These are phyloP conservation scores for Thuja plicata DNA, from an alignment of 83 land plant species.

Conservation along the genomic window DNA sequence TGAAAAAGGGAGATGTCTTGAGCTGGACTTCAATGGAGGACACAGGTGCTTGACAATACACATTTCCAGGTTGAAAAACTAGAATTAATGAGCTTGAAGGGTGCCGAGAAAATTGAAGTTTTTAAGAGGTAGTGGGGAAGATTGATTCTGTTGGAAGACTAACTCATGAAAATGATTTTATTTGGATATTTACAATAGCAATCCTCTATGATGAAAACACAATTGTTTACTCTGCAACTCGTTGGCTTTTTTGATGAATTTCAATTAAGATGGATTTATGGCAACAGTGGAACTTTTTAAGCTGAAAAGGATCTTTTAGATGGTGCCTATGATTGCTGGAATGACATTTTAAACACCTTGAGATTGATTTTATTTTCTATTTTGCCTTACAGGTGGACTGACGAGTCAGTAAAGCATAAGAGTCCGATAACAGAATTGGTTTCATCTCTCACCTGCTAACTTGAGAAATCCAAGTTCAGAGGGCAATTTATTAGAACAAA, in stretches of 20 bases:
- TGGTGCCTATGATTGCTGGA: not conserved
- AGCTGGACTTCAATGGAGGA: not conserved
- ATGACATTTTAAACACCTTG: not conserved
- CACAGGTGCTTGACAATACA: not conserved
- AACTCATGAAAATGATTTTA: not conserved
- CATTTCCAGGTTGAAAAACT: not conserved
- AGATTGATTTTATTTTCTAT: conserved; percentile 8
- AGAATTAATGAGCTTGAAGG: not conserved
- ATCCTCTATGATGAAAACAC: not conserved
- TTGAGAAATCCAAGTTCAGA: not conserved
- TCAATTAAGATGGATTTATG: not conserved
- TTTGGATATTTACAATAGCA: not conserved
- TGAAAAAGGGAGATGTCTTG: not conserved
- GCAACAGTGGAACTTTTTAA: not conserved
- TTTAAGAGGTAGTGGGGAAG: not conserved
- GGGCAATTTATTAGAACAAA: not conserved
- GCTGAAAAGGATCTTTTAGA: conserved; percentile 3
- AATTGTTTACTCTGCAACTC: not conserved
- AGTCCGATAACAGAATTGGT: conserved; percentile 8
- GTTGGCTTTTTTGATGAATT: not conserved
- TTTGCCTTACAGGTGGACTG: conserved; percentile 7
- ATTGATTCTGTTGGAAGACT: not conserved
- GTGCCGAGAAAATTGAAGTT: not conserved
- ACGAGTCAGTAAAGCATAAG: not conserved
- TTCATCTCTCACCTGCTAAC: not conserved